phyloP scores from a whole-genome alignment of 768 basidiomycete species.

The Tylopilus intermedius region DNA sequence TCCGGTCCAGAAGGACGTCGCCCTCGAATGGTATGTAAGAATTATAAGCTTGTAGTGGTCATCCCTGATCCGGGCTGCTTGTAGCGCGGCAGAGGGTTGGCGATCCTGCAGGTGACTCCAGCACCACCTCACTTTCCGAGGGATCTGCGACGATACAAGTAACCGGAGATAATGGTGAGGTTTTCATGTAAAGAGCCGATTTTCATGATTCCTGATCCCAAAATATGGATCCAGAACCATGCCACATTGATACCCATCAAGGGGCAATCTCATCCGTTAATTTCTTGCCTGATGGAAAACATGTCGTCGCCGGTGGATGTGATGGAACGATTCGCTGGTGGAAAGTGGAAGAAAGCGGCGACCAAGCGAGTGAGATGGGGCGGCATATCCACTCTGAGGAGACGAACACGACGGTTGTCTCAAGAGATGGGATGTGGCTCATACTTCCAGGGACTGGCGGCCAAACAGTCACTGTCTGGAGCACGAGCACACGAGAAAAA shows the following conservation, averaged over 20 bases:
- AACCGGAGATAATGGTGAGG: background rate
- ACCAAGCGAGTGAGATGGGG: background rate
- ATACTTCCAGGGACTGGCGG: background rate
- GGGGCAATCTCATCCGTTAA: constrained; percentile 6
- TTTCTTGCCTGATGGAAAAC: constrained; percentile 10
- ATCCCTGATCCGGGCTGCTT: background rate
- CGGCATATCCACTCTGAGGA: background rate
- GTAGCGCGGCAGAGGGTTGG: constrained; percentile 2
- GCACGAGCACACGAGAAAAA: constrained; percentile 2
- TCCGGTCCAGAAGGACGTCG: constrained; percentile 2
- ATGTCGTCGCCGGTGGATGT: constrained; percentile 1
- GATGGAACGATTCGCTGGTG: constrained; percentile 12
- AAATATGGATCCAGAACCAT: constrained; percentile 1
- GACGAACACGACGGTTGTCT: background rate
- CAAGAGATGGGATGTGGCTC: constrained; percentile 18
- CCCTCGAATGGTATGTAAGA: background rate
- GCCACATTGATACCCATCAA: background rate
- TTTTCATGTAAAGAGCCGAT: background rate
- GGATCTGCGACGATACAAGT: background rate
- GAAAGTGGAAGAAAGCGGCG: background rate
- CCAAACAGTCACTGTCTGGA: constrained; percentile 9
- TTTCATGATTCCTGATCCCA: background rate
- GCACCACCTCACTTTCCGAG: background rate
- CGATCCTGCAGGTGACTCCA: background rate
- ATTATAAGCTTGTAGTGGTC: background rate